phyloP scores from a whole-genome alignment of 148 eudicot species.

The Dianthus caryophyllus region DNA sequence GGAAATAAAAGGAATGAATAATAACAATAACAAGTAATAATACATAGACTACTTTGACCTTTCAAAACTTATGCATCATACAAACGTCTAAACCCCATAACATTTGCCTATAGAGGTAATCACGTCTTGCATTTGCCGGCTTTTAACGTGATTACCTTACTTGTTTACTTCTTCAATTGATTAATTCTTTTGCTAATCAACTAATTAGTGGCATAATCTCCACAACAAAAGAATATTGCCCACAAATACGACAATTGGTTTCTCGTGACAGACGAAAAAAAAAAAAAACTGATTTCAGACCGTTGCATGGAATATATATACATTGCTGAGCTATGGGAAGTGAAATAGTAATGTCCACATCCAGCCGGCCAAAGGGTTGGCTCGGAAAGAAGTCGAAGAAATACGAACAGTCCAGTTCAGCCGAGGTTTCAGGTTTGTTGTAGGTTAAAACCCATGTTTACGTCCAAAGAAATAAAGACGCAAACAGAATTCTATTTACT shows the following conservation, averaged over 20 bases:
- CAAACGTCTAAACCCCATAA: neutral
- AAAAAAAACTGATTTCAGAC: conserved; percentile 8
- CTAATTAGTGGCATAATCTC: neutral
- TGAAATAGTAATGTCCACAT: conserved; percentile 31
- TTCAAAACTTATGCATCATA: neutral
- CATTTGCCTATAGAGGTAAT: neutral
- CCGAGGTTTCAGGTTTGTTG: conserved; percentile 50
- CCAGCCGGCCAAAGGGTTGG: conserved; percentile 39
- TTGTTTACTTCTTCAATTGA: conserved; percentile 12
- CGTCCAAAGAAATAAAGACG: neutral
- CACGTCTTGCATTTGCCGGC: conserved; percentile 12
- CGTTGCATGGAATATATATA: conserved; percentile 22
- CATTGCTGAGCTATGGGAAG: conserved; percentile 36
- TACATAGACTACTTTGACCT: conserved; percentile 11
- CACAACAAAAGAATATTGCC: conserved; percentile 1
- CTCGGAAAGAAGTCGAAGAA: conserved; percentile 50
- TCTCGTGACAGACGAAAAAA: neutral
- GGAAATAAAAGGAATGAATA: too few species aligned
- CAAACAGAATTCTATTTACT: too few species aligned
- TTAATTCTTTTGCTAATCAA: neutral
- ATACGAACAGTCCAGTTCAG: conserved; percentile 32
- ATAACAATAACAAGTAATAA: neutral
- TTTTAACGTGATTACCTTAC: conserved; percentile 1
- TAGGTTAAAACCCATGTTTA: neutral
- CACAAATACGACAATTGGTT: neutral